Conservation (phyloP, 305 asterid genomes). For the Solanum chacoense region DNA sequence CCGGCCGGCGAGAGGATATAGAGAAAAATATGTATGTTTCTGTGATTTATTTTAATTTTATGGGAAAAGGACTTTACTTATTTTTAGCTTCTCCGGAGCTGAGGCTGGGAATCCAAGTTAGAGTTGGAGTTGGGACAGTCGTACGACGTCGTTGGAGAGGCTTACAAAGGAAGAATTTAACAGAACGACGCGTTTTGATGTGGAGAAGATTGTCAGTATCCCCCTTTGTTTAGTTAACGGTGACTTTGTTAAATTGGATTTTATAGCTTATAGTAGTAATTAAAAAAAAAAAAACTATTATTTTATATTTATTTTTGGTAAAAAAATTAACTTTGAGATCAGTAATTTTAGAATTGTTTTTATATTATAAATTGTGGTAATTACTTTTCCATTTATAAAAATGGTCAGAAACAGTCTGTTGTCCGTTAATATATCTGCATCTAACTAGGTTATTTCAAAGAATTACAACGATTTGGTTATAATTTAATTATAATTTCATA, state of each 20-base stretch:
- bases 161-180: not conserved
- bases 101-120: not conserved
- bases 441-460: not conserved
- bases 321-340: not conserved
- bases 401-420: not conserved
- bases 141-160: not conserved
- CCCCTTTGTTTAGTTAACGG: not conserved
- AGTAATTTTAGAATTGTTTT: not conserved
- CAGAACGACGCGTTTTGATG: not conserved
- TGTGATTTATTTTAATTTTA: not conserved
- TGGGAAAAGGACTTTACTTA: not conserved
- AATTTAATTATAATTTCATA: not conserved
- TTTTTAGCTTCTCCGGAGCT: not conserved
- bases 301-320: not conserved
- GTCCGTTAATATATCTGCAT: not conserved
- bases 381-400: no score
- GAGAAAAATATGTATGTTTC: not conserved
- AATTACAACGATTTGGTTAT: not conserved
- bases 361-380: not conserved
- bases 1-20: not conserved
- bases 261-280: not conserved
- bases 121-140: not conserved
- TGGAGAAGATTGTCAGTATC: not conserved
- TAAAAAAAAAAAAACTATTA: no score
- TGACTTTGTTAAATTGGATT: not conserved